Base-by-base conservation (phyloP, 2,329 filamentous ascomycete genomes). In the Colletotrichum australisinense region DNA sequence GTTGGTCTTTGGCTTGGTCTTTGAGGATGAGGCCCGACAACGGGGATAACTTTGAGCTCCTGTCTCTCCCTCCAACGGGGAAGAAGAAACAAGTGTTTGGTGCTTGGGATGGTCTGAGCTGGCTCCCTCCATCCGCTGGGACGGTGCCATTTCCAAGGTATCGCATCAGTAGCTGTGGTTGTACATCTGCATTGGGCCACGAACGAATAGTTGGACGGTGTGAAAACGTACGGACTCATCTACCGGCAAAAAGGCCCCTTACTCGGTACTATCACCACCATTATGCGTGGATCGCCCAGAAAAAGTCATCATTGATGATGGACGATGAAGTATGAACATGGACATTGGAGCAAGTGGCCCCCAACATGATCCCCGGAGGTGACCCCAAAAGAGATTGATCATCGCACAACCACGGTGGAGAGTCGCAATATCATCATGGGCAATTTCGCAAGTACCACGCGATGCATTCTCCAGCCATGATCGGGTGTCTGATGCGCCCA, bases 371-470 rank as follows among this genome's bases (percentile, higher is more conserved):
- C 67, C 59, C 59, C 49, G 59, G 67, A 28, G 63, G 26, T 26
- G 46, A 52, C 63, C 63, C 67, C 63, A 68, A 68, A 69, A 63
- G 64, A 72, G 58, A 63, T 28, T 49, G 65, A 72, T 72, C 64
- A 59, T 58, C 49, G 58, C 28, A 19, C 14, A 68, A 55, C 55
- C n/a, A 49, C 12, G 26, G 68, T 56, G 67, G 67, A 52, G 57
- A 24, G 4, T 6, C 11, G 19, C 42, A 26, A 5, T 49, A 49
- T 49, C 19, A 22, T 42, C 12, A 55, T 19, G 28, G 57, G 66
- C 53, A 53, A 69, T 65, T 65, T 58, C 14, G 7, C 67, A 67
- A 30, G 68, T 67, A 60, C 53, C 55, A 22, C 42, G 26, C 30
- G 42, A 32, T 46, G 26, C 63, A 70, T 60, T 70, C 46, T 53